A percentile compares a stretch with the other conserved stretches of the same genome.
These are phyloP conservation scores for Kodamaea hsintzibuensis DNA, from an alignment of 805 yeast species.

Conservation along the genomic window DNA sequence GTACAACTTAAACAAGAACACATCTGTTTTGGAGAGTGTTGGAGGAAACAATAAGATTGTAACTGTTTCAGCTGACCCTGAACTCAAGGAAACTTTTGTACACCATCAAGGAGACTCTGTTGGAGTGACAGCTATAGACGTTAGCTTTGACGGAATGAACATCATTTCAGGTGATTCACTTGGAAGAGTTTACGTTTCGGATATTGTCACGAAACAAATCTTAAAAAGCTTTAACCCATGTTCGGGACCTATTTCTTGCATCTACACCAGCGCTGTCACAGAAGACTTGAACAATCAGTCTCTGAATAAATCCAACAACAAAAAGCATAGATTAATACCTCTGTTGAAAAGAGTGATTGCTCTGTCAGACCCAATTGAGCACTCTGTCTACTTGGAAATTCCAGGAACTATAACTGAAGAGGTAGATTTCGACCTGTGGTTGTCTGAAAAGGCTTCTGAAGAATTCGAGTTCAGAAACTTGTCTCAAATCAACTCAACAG, in stretches of 20 bases:
- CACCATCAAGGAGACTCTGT: constrained; percentile 42
- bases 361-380: constrained; percentile 37
- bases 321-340: constrained; percentile 54
- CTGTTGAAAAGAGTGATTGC: constrained; percentile 61
- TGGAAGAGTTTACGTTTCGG: constrained; percentile 72
- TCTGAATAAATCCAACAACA: constrained; percentile 28
- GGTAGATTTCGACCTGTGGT: constrained; percentile 48
- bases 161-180: constrained; percentile 69
- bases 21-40: constrained; percentile 52
- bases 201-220: constrained; percentile 68
- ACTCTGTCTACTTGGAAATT: constrained; percentile 45
- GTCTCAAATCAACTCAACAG: constrained; percentile 40
- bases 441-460: constrained; percentile 49
- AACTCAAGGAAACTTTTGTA: constrained; percentile 51
- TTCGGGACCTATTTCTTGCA: constrained; percentile 34
- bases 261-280: constrained; percentile 14
- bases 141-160: constrained; percentile 74
- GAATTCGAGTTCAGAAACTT: constrained; percentile 52
- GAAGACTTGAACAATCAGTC: constrained; percentile 18
- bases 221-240: constrained; percentile 53
- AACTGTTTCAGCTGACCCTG: constrained; percentile 52
- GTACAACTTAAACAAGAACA: constrained; percentile 36
- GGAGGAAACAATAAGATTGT: constrained; percentile 58
- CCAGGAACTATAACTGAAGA: constrained; percentile 18
- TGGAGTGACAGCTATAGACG: constrained; percentile 53